Conservation (phyloP, 345 rosid species). For the Laguncularia racemosa region DNA sequence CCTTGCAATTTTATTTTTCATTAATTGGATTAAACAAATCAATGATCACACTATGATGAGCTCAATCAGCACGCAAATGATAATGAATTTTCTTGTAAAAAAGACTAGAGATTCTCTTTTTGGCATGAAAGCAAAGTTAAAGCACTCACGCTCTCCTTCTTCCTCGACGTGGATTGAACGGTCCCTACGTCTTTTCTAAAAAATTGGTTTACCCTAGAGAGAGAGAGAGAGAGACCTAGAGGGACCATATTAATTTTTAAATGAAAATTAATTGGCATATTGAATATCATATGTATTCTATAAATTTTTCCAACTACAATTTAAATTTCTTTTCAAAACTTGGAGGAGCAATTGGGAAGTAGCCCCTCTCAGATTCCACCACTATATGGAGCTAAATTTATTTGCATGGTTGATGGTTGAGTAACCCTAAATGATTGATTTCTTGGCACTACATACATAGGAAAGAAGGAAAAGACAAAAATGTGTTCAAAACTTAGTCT, state of each 20-base stretch:
- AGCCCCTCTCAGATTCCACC: too few species aligned
- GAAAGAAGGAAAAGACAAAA: constrained; percentile 8
- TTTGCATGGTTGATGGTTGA: constrained; percentile 6
- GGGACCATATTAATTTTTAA: too few species aligned
- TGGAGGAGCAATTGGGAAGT: too few species aligned
- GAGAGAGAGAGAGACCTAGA: not conserved
- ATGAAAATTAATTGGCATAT: too few species aligned
- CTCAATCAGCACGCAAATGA: not conserved
- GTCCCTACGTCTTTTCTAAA: constrained; percentile 4
- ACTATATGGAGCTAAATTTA: not conserved
- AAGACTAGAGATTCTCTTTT: constrained; percentile 15
- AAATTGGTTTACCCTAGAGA: not conserved
- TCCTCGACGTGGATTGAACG: not conserved
- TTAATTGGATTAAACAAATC: not conserved
- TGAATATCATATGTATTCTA: too few species aligned
- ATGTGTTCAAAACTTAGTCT: constrained; percentile 4
- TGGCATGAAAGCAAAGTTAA: constrained; percentile 15
- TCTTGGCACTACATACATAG: not conserved
- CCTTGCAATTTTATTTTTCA: too few species aligned
- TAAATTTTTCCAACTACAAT: too few species aligned
- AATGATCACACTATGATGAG: not conserved
- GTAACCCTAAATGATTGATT: not conserved
- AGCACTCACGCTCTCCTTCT: constrained; percentile 9
- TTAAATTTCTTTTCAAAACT: too few species aligned
- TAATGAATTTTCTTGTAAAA: constrained; percentile 1